Evolutionary conservation across 2,329 filamentous ascomycete species (phyloP), one percentile per base, ranked within the genome.

Genomic region (Neofusicoccum sp.): DNA sequence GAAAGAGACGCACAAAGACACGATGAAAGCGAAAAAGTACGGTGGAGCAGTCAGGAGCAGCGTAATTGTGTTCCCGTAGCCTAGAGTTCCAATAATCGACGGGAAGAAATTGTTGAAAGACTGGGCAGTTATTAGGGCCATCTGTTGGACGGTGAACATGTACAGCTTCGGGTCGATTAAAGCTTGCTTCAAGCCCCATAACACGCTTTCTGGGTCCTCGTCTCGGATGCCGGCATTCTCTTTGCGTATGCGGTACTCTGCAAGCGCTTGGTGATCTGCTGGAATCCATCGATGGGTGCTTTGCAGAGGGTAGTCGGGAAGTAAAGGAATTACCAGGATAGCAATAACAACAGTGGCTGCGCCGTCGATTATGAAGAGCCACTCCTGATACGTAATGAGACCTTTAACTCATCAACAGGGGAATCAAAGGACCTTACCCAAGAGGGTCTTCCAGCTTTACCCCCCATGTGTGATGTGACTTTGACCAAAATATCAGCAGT

Each of bases 281-380:
- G 56, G 8, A 1, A 60, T 31, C 31, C 33, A 49, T 14, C 28
- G 33, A 31, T 58, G 54, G 2, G 39, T 44, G 4, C 29, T 45
- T 45, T 58, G 54, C n/a, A 58, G 54, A 3, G 54, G 54, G 31
- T 58, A 76, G 64, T 78, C 75, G 34, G 77, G 77, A 7, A 79
- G 67, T 44, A 77, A 66, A 64, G 77, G 71, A 50, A 73, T 69
- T 14, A 72, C 71, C n/a, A 67, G 47, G 22, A 70, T 64, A 8
- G 75, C 76, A 22, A 78, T 69, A 33, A 67, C 68, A 56, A 77
- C 68, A 3, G 76, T 78, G 44, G 76, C 67, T 12, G 70, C 68
- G 36, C 77, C 74, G 64, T 78, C 74, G 60, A 77, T 72, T 3
- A 50, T 52, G 59, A 62, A 76, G 0, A 76, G 71, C 73, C 73